These are phyloP conservation scores for Naganishia sp. DNA, from an alignment of 1,284 basidiomycete species.

Conservation along the genomic window DNA sequence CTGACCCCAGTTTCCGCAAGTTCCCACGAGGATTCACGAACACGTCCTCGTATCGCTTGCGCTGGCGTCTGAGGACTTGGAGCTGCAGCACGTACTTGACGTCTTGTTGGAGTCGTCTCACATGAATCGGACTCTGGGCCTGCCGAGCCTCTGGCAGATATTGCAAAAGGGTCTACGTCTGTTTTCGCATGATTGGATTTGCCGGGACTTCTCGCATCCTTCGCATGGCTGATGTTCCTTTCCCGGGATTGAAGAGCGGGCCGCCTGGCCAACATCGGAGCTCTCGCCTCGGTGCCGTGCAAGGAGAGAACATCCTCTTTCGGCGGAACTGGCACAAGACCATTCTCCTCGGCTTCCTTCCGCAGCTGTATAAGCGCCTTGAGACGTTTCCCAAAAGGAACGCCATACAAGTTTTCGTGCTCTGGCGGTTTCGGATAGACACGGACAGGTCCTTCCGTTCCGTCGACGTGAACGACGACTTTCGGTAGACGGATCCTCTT, in stretches of 20 bases:
- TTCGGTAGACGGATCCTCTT: background rate
- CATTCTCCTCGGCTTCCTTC: conserved; percentile 11
- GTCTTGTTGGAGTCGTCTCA: background rate
- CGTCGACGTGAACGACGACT: background rate
- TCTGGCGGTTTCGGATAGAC: conserved; percentile 1
- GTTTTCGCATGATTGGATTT: background rate
- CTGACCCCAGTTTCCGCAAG: no score
- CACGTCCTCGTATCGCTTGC: background rate
- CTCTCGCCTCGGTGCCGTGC: no score
- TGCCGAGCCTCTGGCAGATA: no score
- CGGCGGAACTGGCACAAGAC: background rate
- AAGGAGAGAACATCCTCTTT: background rate
- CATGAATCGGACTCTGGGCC: background rate
- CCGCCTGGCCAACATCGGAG: background rate
- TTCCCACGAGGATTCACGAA: background rate
- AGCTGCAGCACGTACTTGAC: no score
- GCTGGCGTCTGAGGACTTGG: background rate
- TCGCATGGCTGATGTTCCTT: background rate
- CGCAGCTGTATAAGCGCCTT: conserved; percentile 16
- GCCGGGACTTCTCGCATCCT: background rate
- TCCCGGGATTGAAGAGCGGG: background rate
- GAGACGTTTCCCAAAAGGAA: conserved; percentile 21
- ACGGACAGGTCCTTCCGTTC: background rate
- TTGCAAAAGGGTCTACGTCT: no score
- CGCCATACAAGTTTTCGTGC: conserved; percentile 14